Conservation (phyloP, 805 yeast genomes). For the Sugiyamaella smithiae region DNA sequence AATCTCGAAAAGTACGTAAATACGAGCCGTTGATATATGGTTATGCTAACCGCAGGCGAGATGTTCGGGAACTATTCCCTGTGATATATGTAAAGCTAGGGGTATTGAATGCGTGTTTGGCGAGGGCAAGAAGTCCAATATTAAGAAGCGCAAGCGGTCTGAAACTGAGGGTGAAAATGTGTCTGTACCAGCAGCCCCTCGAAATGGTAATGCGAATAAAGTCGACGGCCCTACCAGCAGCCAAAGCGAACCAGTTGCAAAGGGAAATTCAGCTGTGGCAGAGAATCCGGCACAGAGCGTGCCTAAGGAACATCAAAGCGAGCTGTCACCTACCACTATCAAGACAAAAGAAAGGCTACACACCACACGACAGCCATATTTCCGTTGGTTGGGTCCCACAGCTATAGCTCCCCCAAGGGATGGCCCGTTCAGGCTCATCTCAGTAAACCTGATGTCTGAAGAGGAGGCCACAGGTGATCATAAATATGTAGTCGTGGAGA, state of each 20-base stretch:
- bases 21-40: background rate
- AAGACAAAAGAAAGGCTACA: background rate
- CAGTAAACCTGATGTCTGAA: constrained; percentile 26
- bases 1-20: constrained; percentile 23
- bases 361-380: constrained; percentile 29
- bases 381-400: constrained; percentile 32
- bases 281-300: background rate
- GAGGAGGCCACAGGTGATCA: constrained; percentile 13
- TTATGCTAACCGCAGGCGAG: constrained; percentile 20
- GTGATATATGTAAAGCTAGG: constrained; percentile 21
- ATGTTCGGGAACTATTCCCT: constrained; percentile 28
- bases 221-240: background rate
- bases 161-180: background rate
- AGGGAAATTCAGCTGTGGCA: background rate
- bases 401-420: constrained; percentile 31
- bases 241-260: background rate
- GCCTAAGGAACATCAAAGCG: background rate
- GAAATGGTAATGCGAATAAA: background rate
- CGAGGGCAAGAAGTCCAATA: constrained; percentile 6
- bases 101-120: constrained; percentile 21
- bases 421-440: constrained; percentile 29
- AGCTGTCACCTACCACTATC: background rate
- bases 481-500: constrained; percentile 16
- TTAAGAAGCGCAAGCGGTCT: background rate
- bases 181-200: background rate